phyloP scores from a whole-genome alignment of 2,329 filamentous ascomycete genomes.

The Orbilia oligospora region DNA sequence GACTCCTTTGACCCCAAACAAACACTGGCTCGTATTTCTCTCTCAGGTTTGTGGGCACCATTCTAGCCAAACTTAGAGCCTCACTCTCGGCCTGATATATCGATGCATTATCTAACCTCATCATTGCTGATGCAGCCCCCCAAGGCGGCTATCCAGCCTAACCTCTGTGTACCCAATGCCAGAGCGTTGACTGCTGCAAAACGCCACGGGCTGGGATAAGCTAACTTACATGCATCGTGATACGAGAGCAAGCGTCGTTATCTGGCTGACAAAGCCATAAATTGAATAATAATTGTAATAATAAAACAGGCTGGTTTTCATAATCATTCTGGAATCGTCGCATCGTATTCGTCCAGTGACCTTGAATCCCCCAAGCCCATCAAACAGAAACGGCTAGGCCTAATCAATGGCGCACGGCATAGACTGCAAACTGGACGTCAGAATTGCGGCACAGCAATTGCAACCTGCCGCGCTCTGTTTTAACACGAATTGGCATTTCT shows the following conservation, averaged over 20 bases:
- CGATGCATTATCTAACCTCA: slow-evolving; percentile 2
- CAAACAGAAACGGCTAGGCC: slow-evolving; percentile 9
- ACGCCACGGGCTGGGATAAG: slow-evolving; percentile 20
- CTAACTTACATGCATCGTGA: slow-evolving; percentile 35
- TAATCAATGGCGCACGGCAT: slow-evolving; percentile 26
- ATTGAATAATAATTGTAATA: neutral
- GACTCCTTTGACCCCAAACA: slow-evolving; percentile 1
- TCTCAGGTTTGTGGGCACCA: neutral
- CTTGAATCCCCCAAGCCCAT: neutral
- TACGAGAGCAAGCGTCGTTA: slow-evolving; percentile 27
- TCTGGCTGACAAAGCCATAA: slow-evolving; percentile 12
- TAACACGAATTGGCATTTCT: slow-evolving; percentile 8
- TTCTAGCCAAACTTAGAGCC: slow-evolving; percentile 1
- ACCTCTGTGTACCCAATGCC: neutral
- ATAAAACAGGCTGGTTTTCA: neutral
- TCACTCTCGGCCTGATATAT: slow-evolving; percentile 7
- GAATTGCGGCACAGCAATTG: slow-evolving; percentile 33
- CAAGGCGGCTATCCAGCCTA: slow-evolving; percentile 3
- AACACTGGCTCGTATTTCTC: slow-evolving; percentile 8
- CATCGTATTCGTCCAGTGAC: neutral
- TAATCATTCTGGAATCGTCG: slow-evolving; percentile 2
- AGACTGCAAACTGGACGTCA: slow-evolving; percentile 17
- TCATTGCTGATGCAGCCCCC: slow-evolving; percentile 8
- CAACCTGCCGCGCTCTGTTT: slow-evolving; percentile 3
- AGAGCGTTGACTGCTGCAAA: slow-evolving; percentile 4